phyloP scores from a whole-genome alignment of 768 basidiomycete species.

The Lanmaoa pseudosensibilis region DNA sequence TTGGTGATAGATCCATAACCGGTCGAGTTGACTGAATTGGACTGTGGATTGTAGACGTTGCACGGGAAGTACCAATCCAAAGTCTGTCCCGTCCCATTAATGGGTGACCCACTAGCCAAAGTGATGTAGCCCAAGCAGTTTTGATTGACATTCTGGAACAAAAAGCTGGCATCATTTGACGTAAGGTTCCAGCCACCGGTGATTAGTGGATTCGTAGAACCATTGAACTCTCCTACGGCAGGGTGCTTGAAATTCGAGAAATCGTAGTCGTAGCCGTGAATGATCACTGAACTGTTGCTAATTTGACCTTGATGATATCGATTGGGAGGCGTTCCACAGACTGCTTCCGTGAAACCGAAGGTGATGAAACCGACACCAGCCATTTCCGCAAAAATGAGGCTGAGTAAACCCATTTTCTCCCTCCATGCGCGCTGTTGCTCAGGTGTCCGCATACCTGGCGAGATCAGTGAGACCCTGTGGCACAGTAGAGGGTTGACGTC shows the following conservation, averaged over 20 bases:
- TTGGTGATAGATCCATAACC: constrained; percentile 61
- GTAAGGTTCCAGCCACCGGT: constrained; percentile 72
- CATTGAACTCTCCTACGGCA: constrained; percentile 66
- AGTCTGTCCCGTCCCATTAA: constrained; percentile 56
- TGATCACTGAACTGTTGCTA: constrained; percentile 79
- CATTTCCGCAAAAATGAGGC: constrained; percentile 82
- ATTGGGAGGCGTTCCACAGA: constrained; percentile 85
- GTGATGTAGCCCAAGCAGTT: constrained; percentile 79
- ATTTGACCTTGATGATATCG: constrained; percentile 81
- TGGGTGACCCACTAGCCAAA: constrained; percentile 66
- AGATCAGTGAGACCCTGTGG: constrained; percentile 10
- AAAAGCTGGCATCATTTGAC: constrained; percentile 88
- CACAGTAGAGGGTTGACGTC: background rate
- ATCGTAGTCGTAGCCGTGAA: constrained; percentile 94
- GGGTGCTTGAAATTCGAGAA: constrained; percentile 88
- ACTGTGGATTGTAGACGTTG: constrained; percentile 80
- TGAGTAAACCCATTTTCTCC: constrained; percentile 94
- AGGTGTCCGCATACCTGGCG: constrained; percentile 77
- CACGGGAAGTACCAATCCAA: constrained; percentile 98
- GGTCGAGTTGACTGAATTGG: constrained; percentile 63
- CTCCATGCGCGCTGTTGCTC: constrained; percentile 97
- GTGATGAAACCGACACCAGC: constrained; percentile 95
- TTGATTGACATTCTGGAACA: constrained; percentile 91
- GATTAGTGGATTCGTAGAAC: constrained; percentile 80
- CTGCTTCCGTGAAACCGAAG: constrained; percentile 94